Base-by-base conservation (phyloP, 208 protist genomes). In the Leishmania guyanensis region DNA sequence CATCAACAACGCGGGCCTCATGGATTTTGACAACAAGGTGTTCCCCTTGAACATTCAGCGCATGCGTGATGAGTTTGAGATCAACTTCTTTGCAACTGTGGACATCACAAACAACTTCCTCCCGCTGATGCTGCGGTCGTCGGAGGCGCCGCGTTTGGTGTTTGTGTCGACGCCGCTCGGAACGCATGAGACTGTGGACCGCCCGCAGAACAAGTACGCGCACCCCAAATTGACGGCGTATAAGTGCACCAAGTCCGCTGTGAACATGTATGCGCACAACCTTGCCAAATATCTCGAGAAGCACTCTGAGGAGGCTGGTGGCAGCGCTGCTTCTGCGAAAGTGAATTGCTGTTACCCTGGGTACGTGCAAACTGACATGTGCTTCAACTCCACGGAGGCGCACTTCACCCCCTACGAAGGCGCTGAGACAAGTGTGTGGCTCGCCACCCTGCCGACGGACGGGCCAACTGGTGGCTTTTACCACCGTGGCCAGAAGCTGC, bases 211-310 rank as follows among this genome's bases (percentile, higher is more conserved):
- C 82, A 87, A 86, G 76, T 91, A 79, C 79, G 88, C 80, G 0
- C 79, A 78, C 53, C 81, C 79, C 17, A 78, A 74, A 72, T 89
- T 77, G 81, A 83, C 69, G 54, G 69, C 90, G 12, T 96, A 96
- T 80, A 94, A 92, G 68, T 84, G 86, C 60, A 90, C 87, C 54
- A 96, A 96, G 84, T 82, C 91, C 14, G 90, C 93, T 51, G 77
- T 95, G 62, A 95, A 95, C 86, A 94, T 95, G 91, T 96, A 96
- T 84, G 93, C 90, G 8, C 86, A 90, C 80, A 93, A 95, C 84
- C 89, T 96, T 54, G 93, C 93, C 54, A 83, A 92, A 73, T 91
- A 89, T 70, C 84, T 96, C 29, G 66, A 90, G 69, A 85, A 80
- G 46, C 86, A 86, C 80, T n/a, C 84, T 10, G 87, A 80, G 26